These are phyloP conservation scores for Populus davidiana DNA, from an alignment of 345 rosid genomes.

Conservation along the genomic window DNA sequence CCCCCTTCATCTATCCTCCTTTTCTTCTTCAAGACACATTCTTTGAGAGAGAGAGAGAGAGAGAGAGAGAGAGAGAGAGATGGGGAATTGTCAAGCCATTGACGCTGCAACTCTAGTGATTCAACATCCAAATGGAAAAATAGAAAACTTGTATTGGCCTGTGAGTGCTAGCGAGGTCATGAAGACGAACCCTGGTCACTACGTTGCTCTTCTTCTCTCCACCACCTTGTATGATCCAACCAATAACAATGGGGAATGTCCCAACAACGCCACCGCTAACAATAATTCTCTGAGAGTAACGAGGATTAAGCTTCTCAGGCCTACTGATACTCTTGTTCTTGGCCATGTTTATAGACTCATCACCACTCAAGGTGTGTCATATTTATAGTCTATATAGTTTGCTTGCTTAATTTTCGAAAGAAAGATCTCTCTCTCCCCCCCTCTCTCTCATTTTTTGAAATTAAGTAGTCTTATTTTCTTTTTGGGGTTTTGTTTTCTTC, in stretches of 20 bases:
- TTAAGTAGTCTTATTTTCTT: neutral
- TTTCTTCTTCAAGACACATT: neutral
- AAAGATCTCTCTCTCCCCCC: neutral
- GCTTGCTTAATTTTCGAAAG: neutral
- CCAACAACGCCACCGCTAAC: neutral
- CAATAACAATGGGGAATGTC: conserved; percentile 7
- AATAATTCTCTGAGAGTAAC: conserved; percentile 58
- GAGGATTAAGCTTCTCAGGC: conserved; percentile 86
- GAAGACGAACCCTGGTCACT: conserved; percentile 86
- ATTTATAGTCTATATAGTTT: neutral
- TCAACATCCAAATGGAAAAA: conserved; percentile 77
- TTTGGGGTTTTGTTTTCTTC: neutral
- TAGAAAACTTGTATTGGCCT: conserved; percentile 59
- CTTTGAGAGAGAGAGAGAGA: neutral
- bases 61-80: conserved; percentile 12
- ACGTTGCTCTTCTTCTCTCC: conserved; percentile 87
- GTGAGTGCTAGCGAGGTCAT: conserved; percentile 64
- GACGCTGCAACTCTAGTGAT: conserved; percentile 75
- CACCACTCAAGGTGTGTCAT: conserved; percentile 56
- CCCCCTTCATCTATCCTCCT: neutral
- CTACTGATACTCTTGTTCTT: conserved; percentile 69
- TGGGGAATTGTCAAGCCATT: conserved; percentile 94
- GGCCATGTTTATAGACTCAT: conserved; percentile 86
- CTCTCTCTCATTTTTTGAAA: neutral
- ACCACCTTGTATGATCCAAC: conserved; percentile 47